phyloP scores from a whole-genome alignment of 192 early-diverging fungal genomes.

The Chytriomyces hyalinus region DNA sequence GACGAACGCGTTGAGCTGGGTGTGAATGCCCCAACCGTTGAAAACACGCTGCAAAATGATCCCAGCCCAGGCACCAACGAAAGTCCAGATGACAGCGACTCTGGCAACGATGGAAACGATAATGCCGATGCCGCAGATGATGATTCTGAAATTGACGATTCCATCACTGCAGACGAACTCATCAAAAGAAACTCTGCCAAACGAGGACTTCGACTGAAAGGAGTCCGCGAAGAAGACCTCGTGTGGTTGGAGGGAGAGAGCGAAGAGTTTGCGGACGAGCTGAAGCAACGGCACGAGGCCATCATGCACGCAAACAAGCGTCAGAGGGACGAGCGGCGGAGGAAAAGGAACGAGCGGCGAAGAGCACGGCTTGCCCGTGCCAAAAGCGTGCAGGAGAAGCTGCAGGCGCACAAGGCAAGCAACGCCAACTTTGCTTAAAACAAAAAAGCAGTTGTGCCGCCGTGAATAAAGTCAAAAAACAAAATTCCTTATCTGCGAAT shows the following conservation, averaged over 20 bases:
- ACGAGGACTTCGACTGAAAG: not conserved
- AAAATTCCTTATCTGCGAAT: not conserved
- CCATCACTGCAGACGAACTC: constrained; percentile 17
- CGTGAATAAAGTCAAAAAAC: not conserved
- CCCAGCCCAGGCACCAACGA: not conserved
- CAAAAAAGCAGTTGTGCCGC: not conserved
- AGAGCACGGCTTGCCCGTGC: not conserved
- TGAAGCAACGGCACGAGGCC: constrained; percentile 13
- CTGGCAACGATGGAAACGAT: not conserved
- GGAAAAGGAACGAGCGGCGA: constrained; percentile 5
- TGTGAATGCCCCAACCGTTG: not conserved
- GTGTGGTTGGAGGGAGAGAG: constrained; percentile 28
- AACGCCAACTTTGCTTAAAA: not conserved
- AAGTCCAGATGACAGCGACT: not conserved
- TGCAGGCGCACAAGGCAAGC: constrained; percentile 9
- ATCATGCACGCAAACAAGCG: constrained; percentile 16
- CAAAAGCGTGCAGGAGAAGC: constrained; percentile 1
- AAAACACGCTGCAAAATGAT: not conserved
- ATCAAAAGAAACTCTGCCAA: constrained; percentile 27
- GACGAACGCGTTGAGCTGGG: not conserved
- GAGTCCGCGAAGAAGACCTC: constrained; percentile 27
- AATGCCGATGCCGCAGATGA: not conserved
- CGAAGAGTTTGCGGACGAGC: constrained; percentile 16
- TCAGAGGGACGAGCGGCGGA: constrained; percentile 2
- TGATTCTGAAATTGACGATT: constrained; percentile 14